These are phyloP conservation scores for Penicillium flavigenum DNA, from an alignment of 495 filamentous ascomycete genomes.

Conservation along the genomic window DNA sequence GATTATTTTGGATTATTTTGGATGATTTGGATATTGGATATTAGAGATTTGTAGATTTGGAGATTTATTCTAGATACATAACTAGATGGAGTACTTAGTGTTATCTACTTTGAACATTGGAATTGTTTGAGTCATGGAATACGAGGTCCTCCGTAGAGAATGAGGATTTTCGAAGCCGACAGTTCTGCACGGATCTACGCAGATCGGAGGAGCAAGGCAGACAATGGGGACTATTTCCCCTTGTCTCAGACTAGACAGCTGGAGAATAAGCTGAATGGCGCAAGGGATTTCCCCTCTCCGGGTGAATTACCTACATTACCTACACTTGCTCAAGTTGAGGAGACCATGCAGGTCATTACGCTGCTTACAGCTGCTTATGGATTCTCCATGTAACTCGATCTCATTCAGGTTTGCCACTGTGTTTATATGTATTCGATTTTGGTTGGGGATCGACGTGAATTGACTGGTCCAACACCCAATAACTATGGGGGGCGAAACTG, in stretches of 20 bases:
- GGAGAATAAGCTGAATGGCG: conserved; percentile 8
- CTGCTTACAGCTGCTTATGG: neutral
- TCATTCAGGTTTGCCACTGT: conserved; percentile 9
- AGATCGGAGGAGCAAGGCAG: conserved; percentile 7
- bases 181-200: neutral
- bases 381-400: neutral
- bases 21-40: neutral
- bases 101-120: neutral
- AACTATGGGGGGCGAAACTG: neutral
- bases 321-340: neutral
- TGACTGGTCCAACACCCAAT: neutral
- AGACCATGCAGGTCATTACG: conserved; percentile 7
- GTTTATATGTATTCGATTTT: neutral
- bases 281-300: conserved; percentile 14
- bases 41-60: neutral
- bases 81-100: neutral
- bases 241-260: conserved; percentile 17
- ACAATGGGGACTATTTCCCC: conserved; percentile 5
- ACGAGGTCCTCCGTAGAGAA: neutral
- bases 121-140: neutral
- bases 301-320: neutral
- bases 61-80: neutral
- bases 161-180: neutral
- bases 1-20: too few species aligned
- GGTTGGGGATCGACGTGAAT: neutral